Evolutionary conservation across 768 basidiomycete genomes (phyloP), one percentile per base, ranked within the genome.

Genomic region (Boletus eberwhitei): DNA sequence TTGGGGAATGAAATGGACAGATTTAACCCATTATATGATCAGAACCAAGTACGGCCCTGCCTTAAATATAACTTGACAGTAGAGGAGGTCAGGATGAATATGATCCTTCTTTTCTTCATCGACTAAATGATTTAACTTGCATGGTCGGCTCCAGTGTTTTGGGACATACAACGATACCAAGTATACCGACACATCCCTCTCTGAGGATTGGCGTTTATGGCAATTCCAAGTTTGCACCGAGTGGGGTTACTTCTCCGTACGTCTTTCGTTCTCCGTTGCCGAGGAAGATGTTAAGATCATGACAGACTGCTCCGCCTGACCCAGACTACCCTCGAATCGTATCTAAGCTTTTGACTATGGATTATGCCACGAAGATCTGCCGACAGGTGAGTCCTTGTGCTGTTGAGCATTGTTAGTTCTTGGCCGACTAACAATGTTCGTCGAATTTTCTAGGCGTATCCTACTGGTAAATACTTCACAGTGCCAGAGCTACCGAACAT

Each of bases 211-310:
- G 95, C 79, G 92, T 39, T 73, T 87, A 13, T 98, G 95, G 95
- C 60, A 77, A 6, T 96, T 93, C 79, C 94, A 92, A 73, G 90
- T 93, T 49, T 94, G 93, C 75, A 93, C 91, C 0, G 83, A 96
- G 64, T 98, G 96, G 96, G 96, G 94, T 2, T 99, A 92, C 71
- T 94, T 96, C 68, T 85, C 79, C 31, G 91, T 89, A 61, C 34
- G 82, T 65, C 9, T 42, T 53, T 41, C 3, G 21, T 35, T 48
- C 39, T 22, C 29, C 31, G 9, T 21, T 11, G 34, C n/a, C 34
- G 16, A 24, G 31, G 19, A 43, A 9, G 39, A 37, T 38, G 24
- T 46, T 44, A 24, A 42, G 9, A 38, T 35, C 17, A 32, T 49
- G 13, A 2, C 50, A 92, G 88, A 86, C 87, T 13, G 81, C 89